Percentiles rank a stretch among this genome's conserved stretches.
These are phyloP conservation scores for Ophidiomyces ophidiicola DNA, from an alignment of 2,329 filamentous ascomycete genomes.

Conservation along the genomic window DNA sequence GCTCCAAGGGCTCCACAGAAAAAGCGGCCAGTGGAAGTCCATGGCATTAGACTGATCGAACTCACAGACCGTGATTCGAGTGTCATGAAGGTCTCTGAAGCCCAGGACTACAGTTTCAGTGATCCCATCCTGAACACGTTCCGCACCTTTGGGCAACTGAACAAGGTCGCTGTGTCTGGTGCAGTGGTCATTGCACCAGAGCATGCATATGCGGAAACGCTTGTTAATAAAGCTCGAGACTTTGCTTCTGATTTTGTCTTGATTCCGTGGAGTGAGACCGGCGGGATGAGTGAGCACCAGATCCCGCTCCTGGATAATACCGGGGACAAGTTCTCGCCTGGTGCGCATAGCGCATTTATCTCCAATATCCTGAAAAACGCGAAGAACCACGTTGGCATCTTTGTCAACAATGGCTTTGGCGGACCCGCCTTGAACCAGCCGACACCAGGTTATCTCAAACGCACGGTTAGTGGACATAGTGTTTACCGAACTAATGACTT, in stretches of 20 bases:
- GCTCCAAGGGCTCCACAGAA: slow-evolving; percentile 16
- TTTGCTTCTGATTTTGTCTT: slow-evolving; percentile 62
- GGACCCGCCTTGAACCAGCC: slow-evolving; percentile 22
- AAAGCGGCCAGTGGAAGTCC: slow-evolving; percentile 50
- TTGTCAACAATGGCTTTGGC: slow-evolving; percentile 62
- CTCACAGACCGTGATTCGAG: slow-evolving; percentile 86
- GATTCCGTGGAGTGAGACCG: slow-evolving; percentile 81
- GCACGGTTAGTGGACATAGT: slow-evolving; percentile 46
- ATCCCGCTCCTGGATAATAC: slow-evolving; percentile 40
- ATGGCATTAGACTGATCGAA: slow-evolving; percentile 75
- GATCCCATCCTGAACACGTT: slow-evolving; percentile 90
- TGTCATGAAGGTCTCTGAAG: slow-evolving; percentile 84
- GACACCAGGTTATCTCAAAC: slow-evolving; percentile 30
- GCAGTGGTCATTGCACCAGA: slow-evolving; percentile 70
- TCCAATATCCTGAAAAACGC: slow-evolving; percentile 51
- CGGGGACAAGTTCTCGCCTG: slow-evolving; percentile 46
- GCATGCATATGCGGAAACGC: slow-evolving; percentile 62
- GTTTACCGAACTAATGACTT: slow-evolving; percentile 49
- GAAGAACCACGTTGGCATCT: slow-evolving; percentile 58
- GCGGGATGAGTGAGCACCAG: slow-evolving; percentile 56
- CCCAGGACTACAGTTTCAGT: slow-evolving; percentile 56
- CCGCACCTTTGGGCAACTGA: slow-evolving; percentile 71
- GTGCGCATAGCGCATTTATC: slow-evolving; percentile 63
- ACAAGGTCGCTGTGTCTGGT: slow-evolving; percentile 71
- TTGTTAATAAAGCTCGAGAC: slow-evolving; percentile 58